Base-by-base conservation (phyloP, 1,284 basidiomycete species). In the Pascua guehoae region DNA sequence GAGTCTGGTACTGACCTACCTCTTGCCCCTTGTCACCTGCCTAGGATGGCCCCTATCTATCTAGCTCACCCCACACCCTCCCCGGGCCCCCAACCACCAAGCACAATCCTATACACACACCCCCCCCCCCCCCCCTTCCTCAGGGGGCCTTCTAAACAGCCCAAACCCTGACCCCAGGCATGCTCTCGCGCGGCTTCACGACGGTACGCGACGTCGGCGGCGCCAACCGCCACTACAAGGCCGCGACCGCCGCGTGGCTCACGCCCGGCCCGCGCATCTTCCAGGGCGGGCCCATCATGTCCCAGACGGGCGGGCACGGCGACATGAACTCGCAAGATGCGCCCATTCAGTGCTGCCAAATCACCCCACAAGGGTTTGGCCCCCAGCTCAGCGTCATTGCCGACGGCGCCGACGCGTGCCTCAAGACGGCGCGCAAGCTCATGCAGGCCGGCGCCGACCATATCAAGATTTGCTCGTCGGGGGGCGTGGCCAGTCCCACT, bases 191-290 rank as follows among this genome's bases (percentile, higher is more conserved):
- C 24, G 81, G 81, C 0, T 82, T 81, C 63, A 82, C 81, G 0
- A 81, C 80, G 4, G 79, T 81, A 15, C 74, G 81, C n/a, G 81
- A 82, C 60, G 77, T 76, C 11, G 81, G 80, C 58, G 81, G 81
- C 14, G 81, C 80, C 1, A 78, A 73, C 52, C 80, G 80, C 60
- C 66, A 74, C 8, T 69, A 80, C 11, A 79, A 80, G 11, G 65
- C 71, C 38, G 79, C 81, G 0, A 72, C 81, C 18, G 68, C 73
- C 12, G 80, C 81, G 60, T 79, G 80, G 12, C 71, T 82, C 0
- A 71, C 81, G 37, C 54, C 64, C 0, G 81, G 81, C 0, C 81
- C 81, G 0, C 68, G 80, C 0, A 67, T 82, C 12, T 73, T 80
- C 51, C 79, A 81, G 52, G 80, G 80, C 54, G 80, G 81, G 2